These are phyloP conservation scores for Rhodotorula sp. DNA, from an alignment of 1,284 basidiomycete species.

Conservation along the genomic window DNA sequence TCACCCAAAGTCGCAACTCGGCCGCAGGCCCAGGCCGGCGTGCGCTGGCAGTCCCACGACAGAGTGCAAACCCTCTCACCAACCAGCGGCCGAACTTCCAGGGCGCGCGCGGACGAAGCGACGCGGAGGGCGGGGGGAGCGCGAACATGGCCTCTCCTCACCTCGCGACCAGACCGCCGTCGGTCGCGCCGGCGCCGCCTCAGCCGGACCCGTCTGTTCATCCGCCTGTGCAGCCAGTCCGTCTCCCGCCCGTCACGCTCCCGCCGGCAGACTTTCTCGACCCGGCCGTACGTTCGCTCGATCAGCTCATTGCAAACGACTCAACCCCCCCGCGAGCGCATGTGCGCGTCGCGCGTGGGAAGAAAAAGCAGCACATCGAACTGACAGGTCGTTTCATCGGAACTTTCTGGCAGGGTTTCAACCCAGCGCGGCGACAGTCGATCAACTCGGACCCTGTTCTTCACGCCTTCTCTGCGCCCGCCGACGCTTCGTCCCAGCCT, in stretches of 20 bases:
- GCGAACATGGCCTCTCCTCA: neutral
- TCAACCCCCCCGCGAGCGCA: neutral
- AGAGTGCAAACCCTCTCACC: neutral
- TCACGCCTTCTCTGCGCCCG: slow-evolving; percentile 29
- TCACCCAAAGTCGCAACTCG: too few relatives aligned
- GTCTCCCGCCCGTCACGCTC: slow-evolving; percentile 22
- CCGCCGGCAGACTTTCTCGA: slow-evolving; percentile 13
- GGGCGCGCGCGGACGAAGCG: neutral
- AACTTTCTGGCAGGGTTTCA: slow-evolving; percentile 25
- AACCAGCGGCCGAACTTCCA: neutral
- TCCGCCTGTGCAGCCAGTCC: slow-evolving; percentile 3
- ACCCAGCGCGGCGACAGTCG: slow-evolving; percentile 20
- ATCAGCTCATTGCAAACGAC: too few relatives aligned
- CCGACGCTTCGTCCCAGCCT: neutral
- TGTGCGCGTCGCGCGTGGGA: neutral
- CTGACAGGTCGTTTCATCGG: neutral
- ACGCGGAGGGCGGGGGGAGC: too few relatives aligned
- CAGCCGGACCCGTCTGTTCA: too few relatives aligned
- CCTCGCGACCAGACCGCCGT: neutral
- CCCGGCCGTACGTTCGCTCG: slow-evolving; percentile 5
- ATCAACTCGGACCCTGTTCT: slow-evolving; percentile 39
- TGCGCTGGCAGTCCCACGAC: too few relatives aligned
- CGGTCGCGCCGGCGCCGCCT: neutral
- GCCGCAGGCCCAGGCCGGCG: too few relatives aligned
- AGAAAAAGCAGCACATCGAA: too few relatives aligned